phyloP scores from a whole-genome alignment of 805 yeast species.

The Zygotorulaspora sp. region DNA sequence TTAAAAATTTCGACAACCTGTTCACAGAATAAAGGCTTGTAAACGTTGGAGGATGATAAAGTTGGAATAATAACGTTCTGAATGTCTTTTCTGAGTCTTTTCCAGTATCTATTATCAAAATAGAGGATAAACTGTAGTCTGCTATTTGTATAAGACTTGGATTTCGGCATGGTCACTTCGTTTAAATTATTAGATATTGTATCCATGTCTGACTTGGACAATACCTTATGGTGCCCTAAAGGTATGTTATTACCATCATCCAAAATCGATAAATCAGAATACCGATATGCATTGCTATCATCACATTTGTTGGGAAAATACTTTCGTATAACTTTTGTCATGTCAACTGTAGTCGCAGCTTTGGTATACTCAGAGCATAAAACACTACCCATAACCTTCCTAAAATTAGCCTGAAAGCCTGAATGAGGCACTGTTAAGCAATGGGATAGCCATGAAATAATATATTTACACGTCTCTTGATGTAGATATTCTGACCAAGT shows the following conservation, averaged over 20 bases:
- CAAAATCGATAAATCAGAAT: constrained; percentile 33
- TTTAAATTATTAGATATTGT: constrained; percentile 33
- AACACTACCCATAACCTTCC: constrained; percentile 42
- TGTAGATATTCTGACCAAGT: constrained; percentile 48
- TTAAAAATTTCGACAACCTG: constrained; percentile 56
- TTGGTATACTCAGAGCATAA: constrained; percentile 35
- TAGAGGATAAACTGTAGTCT: constrained; percentile 55
- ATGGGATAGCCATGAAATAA: constrained; percentile 50
- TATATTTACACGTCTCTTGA: constrained; percentile 42
- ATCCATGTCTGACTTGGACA: constrained; percentile 18
- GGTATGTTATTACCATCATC: constrained; percentile 35
- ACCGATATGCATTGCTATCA: constrained; percentile 20
- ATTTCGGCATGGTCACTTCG: constrained; percentile 11
- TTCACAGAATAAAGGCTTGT: constrained; percentile 46
- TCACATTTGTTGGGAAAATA: constrained; percentile 21
- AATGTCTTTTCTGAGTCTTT: constrained; percentile 45
- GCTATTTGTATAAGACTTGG: constrained; percentile 34
- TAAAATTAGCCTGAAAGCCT: constrained; percentile 38
- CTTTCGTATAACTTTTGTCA: constrained; percentile 25
- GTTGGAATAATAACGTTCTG: constrained; percentile 51
- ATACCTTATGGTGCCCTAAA: constrained; percentile 32
- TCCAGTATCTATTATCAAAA: constrained; percentile 58
- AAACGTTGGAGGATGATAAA: constrained; percentile 46
- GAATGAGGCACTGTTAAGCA: constrained; percentile 39
- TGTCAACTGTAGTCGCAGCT: constrained; percentile 18